These are phyloP conservation scores for Aspergillus sclerotiicarbonarius DNA, from an alignment of 495 filamentous ascomycete genomes.

Conservation along the genomic window DNA sequence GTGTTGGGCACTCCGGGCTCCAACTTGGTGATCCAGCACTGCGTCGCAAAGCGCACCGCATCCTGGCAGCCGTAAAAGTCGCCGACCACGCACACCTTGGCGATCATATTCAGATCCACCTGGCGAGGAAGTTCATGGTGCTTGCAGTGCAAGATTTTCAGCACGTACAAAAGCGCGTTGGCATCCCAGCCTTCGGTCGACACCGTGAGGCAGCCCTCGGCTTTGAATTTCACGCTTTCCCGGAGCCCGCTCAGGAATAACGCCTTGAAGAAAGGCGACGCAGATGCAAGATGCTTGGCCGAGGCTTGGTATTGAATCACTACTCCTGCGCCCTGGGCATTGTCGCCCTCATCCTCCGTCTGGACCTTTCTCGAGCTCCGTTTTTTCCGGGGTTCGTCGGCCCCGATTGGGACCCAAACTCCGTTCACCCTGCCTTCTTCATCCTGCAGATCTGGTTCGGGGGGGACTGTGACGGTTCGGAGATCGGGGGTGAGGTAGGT, in stretches of 20 bases:
- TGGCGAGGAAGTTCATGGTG: conserved; percentile 37
- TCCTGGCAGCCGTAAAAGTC: conserved; percentile 52
- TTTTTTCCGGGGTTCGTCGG: too few relatives aligned
- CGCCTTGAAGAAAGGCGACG: conserved; percentile 46
- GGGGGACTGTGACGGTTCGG: too few relatives aligned
- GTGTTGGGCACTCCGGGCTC: neutral
- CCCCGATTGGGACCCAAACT: too few relatives aligned
- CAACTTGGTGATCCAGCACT: neutral
- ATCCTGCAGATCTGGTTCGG: too few relatives aligned
- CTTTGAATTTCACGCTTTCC: conserved; percentile 26
- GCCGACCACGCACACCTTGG: conserved; percentile 48
- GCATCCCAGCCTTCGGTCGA: conserved; percentile 35
- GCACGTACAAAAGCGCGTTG: conserved; percentile 43
- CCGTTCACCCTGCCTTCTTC: too few relatives aligned
- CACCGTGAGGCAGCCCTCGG: conserved; percentile 43
- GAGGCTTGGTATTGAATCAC: conserved; percentile 20
- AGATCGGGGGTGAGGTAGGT: too few relatives aligned
- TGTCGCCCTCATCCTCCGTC: too few relatives aligned
- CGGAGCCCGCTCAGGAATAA: conserved; percentile 30
- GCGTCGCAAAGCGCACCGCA: conserved; percentile 18
- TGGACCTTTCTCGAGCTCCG: too few relatives aligned
- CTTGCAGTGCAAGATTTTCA: conserved; percentile 52
- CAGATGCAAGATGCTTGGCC: conserved; percentile 48
- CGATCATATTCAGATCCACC: conserved; percentile 44
- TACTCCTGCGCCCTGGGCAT: too few relatives aligned